These are phyloP conservation scores for Cutaneotrichosporon cavernicola DNA, from an alignment of 1,284 basidiomycete species.

Conservation along the genomic window DNA sequence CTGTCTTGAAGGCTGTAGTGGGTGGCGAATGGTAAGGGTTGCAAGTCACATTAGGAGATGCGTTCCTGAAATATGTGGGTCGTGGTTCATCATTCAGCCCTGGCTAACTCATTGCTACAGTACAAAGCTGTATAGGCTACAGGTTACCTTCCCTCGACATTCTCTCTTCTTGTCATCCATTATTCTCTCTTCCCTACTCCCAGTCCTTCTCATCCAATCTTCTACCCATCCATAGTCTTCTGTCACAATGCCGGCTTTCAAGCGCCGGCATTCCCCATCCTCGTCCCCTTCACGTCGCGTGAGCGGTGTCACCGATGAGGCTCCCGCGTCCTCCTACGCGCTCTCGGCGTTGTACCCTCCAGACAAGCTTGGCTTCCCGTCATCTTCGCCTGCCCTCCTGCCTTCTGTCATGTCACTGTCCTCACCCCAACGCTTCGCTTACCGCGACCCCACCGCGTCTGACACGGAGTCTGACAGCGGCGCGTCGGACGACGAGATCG, in stretches of 20 bases:
- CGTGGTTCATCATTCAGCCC: too few species aligned
- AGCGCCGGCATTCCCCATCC: conserved; percentile 1
- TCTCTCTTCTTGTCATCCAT: not conserved
- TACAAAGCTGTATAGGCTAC: too few species aligned
- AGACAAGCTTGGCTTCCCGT: not conserved
- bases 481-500: conserved; percentile 11
- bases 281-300: not conserved
- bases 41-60: too few species aligned
- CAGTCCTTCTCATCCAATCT: not conserved
- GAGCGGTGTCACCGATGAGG: not conserved
- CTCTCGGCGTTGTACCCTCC: not conserved
- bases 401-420: not conserved
- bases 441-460: not conserved
- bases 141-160: not conserved
- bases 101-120: too few species aligned
- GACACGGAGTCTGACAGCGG: conserved; percentile 6
- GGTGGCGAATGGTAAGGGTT: too few species aligned
- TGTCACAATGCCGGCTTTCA: not conserved
- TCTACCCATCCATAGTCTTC: not conserved
- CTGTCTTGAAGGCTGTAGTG: too few species aligned
- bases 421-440: not conserved
- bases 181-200: not conserved
- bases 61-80: too few species aligned
- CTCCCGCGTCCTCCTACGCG: not conserved
- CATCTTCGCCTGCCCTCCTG: not conserved